phyloP scores from a whole-genome alignment of 331 rosid species.

The Acacia concinna region DNA sequence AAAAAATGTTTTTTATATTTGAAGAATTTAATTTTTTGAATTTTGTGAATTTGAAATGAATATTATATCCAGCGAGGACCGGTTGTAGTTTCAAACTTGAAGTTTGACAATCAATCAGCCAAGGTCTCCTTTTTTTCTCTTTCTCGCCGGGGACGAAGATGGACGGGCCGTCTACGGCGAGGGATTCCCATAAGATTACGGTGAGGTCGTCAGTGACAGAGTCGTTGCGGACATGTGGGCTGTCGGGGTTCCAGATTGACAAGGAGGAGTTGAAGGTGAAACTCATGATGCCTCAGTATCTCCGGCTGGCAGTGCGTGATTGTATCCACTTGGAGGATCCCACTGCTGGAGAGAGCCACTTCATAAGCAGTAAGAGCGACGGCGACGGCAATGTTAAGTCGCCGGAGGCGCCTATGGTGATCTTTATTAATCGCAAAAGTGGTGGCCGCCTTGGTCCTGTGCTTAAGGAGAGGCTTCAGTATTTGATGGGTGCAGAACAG shows the following conservation, averaged over 20 bases:
- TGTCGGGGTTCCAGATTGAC: conserved; percentile 69
- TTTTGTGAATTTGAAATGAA: background rate
- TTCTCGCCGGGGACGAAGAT: conserved; percentile 29
- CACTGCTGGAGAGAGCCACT: conserved; percentile 64
- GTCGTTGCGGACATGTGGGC: conserved; percentile 66
- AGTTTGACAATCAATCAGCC: background rate
- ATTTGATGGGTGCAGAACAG: conserved; percentile 86
- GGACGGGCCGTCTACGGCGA: conserved; percentile 61
- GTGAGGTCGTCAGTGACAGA: conserved; percentile 69
- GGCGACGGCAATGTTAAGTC: conserved; percentile 27
- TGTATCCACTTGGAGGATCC: conserved; percentile 68
- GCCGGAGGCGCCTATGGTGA: conserved; percentile 73
- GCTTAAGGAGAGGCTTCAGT: conserved; percentile 83
- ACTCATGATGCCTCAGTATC: conserved; percentile 75
- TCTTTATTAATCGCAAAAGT: conserved; percentile 76
- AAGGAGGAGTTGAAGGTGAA: conserved; percentile 72
- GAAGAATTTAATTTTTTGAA: background rate
- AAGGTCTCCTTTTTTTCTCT: background rate
- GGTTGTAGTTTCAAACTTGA: background rate
- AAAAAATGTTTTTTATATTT: background rate
- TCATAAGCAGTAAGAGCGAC: conserved; percentile 21
- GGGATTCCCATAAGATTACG: conserved; percentile 45
- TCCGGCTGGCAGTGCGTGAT: conserved; percentile 89
- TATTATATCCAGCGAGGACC: background rate
- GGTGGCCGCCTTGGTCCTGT: conserved; percentile 89